Evolutionary conservation across 805 yeast genomes (phyloP), one percentile per base, ranked within the genome.

Genomic region (Saturnispora dispora): DNA sequence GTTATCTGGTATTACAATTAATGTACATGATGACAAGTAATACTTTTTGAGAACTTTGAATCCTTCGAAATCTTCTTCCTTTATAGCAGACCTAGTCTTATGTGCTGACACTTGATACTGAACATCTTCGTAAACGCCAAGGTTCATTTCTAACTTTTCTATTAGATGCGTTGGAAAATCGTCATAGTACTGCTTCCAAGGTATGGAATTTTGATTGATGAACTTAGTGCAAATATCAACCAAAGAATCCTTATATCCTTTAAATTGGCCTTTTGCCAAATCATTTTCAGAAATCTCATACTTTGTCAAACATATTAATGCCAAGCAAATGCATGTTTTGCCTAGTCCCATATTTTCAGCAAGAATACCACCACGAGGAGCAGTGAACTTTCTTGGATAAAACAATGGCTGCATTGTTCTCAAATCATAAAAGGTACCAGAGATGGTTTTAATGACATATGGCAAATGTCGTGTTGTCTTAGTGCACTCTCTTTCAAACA

Each of bases 311-410:
- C 83, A 76, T 0, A 83, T 71, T 46, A 81, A 65, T 3, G 82
- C 77, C 27, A 81, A 63, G 57, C 83, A 79, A 5, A 81, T 80
- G 46, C 79, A 71, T 0, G 86, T 81, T 59, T 81, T 81, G 0
- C 86, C 86, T 39, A 80, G 65, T 0, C 86, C 86, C 85, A 81
- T 81, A 71, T 79, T 80, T 52, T 81, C 86, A 1, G 85, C 85
- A 15, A 81, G 61, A 5, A 81, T 78, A 0, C 85, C 86, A 18
- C 85, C 85, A 56, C 76, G 66, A 0, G 85, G 81, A 2, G 79
- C 66, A 13, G 57, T 57, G 55, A 71, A 79, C 3, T 63, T 58
- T 20, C 70, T 75, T 0, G 85, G 79, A 3, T 60, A 52, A 1
- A 27, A 20, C 22, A 58, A 61, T 30, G 78, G 64, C 3, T 56